Base-by-base conservation (phyloP, 257 asterid genomes). In the Przewalskia tangutica region DNA sequence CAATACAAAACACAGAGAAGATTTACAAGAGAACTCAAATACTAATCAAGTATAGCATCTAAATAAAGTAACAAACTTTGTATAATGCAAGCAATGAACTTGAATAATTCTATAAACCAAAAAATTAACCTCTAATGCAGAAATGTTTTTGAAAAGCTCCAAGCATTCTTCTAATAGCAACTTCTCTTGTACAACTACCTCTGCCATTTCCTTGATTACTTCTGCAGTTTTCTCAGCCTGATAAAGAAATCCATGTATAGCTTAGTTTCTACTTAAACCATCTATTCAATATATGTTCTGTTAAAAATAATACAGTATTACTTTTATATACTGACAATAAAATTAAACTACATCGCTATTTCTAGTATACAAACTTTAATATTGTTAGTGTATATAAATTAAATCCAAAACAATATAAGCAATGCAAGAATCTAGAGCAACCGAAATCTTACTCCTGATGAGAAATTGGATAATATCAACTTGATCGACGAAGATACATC, bases 161-260 rank as follows among this genome's bases (percentile, higher is more conserved):
- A 89, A 83, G 82, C 93, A 93, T 84, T 95, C 98, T 89, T 93
- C 93, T 71, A 95, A 79, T 13, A 92, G 78, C 88, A 84, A 86
- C 88, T 90, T 93, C 91, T 95, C 99, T 88, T 88, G 90, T 70
- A 86, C 84, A 40, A 86, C 93, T 14, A 93, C 85, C 82, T 62
- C 90, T 80, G 97, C 98, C 82, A 93, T 63, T 66, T 90, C 93
- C 54, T 85, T 84, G 40, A 87, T 80, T 48, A 82, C 73, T 83
- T 66, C 82, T 4, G 83, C 90, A 2, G 90, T 83, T 53, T 87
- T 83, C 78, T 87, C 89, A 13, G 89, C 85, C 97, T 95, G 77
- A 34, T 66, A 1, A 17, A 14, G 58, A 73, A 18, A 2, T 16
- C 60, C 32, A 11, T 12, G 6, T 5, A 5, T 9, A 63, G 32